Conservation (phyloP, 441 rosid species). For the Hura crepitans region DNA sequence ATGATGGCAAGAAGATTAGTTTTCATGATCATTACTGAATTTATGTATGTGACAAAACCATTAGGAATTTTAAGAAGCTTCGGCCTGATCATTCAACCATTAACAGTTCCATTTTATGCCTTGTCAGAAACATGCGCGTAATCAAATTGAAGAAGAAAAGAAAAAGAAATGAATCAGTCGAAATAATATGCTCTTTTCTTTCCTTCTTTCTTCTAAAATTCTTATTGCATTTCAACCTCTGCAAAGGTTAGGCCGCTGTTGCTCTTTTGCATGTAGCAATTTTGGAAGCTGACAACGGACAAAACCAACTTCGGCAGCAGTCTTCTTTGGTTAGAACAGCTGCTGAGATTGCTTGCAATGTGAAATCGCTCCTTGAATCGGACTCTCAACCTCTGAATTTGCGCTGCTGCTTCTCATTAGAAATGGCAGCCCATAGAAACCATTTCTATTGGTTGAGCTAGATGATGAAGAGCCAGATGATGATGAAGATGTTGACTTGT, state of each 20-base stretch:
- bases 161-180: slow-evolving; percentile 23
- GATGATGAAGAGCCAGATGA: too few species aligned
- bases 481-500: slow-evolving; percentile 14
- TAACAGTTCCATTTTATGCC: slow-evolving; percentile 2
- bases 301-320: slow-evolving; percentile 43
- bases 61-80: slow-evolving; percentile 12
- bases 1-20: slow-evolving; percentile 5
- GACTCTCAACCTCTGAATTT: slow-evolving; percentile 58
- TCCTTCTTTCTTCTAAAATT: slow-evolving; percentile 8
- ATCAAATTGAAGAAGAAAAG: slow-evolving; percentile 13
- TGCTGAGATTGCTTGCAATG: slow-evolving; percentile 79
- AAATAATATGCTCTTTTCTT: slow-evolving; percentile 21
- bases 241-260: slow-evolving; percentile 47
- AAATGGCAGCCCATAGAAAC: slow-evolving; percentile 24
- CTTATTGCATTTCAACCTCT: slow-evolving; percentile 39
- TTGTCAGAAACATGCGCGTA: slow-evolving; percentile 15
- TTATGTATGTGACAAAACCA: too few species aligned
- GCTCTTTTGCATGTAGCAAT: slow-evolving; percentile 46
- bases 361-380: slow-evolving; percentile 89
- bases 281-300: slow-evolving; percentile 51
- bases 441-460: too few species aligned
- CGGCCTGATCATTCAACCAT: slow-evolving; percentile 17
- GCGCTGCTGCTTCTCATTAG: slow-evolving; percentile 77
- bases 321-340: slow-evolving; percentile 39
- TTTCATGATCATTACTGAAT: slow-evolving; percentile 16